phyloP scores from a whole-genome alignment of 2,329 filamentous ascomycete genomes.

The Fusarium dimerum region DNA sequence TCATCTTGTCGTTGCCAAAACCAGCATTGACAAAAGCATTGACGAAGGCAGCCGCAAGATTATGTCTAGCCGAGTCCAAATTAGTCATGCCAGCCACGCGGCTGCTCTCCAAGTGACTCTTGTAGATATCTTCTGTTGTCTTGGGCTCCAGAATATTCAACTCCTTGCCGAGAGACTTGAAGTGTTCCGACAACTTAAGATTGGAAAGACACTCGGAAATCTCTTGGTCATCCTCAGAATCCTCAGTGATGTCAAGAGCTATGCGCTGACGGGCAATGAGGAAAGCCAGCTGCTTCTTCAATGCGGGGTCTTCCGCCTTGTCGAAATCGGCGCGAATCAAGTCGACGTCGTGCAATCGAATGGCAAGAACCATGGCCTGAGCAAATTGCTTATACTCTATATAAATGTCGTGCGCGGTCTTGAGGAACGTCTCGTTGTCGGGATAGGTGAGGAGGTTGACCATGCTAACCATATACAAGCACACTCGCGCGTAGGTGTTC shows the following conservation, averaged over 20 bases:
- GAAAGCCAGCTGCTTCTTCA: slow-evolving; percentile 94
- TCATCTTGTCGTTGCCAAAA: slow-evolving; percentile 95
- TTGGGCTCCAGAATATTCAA: slow-evolving; percentile 96
- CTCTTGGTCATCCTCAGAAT: slow-evolving; percentile 69
- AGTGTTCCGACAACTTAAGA: slow-evolving; percentile 83
- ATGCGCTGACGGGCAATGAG: slow-evolving; percentile 90
- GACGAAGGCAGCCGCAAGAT: slow-evolving; percentile 92
- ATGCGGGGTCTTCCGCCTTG: slow-evolving; percentile 73
- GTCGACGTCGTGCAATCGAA: slow-evolving; percentile 83
- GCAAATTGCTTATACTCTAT: slow-evolving; percentile 89
- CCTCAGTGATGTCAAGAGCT: slow-evolving; percentile 68
- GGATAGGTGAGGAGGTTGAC: slow-evolving; percentile 96
- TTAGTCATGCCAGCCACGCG: slow-evolving; percentile 92
- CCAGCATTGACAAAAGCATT: slow-evolving; percentile 97
- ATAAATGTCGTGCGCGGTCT: slow-evolving; percentile 91
- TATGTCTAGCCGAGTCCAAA: slow-evolving; percentile 92
- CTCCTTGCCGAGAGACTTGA: slow-evolving; percentile 92
- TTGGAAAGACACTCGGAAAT: slow-evolving; percentile 85
- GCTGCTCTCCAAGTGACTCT: slow-evolving; percentile 95
- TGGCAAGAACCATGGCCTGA: slow-evolving; percentile 91
- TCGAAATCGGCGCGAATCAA: slow-evolving; percentile 83
- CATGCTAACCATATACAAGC: slow-evolving; percentile 98
- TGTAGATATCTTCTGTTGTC: slow-evolving; percentile 98
- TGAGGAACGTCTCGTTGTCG: slow-evolving; percentile 93
- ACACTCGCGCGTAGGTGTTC: slow-evolving; percentile 90